Base-by-base conservation (phyloP, 192 early-diverging fungal species). In the Coemansia sp. region DNA sequence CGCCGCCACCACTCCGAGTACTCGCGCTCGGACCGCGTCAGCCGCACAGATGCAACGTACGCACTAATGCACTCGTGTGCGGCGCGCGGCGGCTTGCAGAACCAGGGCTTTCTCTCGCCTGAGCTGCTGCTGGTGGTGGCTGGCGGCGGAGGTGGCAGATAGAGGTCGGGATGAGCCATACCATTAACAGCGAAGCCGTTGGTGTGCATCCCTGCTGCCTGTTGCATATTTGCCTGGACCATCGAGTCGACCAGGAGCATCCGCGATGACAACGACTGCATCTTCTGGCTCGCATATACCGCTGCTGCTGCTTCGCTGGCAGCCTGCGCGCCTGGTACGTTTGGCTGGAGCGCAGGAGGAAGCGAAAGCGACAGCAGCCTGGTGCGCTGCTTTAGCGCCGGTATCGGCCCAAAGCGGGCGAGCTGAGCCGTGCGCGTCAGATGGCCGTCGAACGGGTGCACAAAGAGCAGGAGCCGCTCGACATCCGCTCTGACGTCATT, bases 1-100 rank as follows among this genome's bases (percentile, higher is more conserved):
- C 78, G 65, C 19, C 70, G 72, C 78, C 78, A 81, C 78, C 78
- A 81, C 63, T 81, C 72, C 11, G 61, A 68, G 52, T 81, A 81
- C 78, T 81, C 78, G 69, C 78, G 72, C 48, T 80, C 72, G 4
- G 77, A 74, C 11, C 72, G 68, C 20, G 62, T 66, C 56, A 70
- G 38, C 1, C 63, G 65, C 54, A 70, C 77, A 2, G 55, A 50
- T 8, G 10, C 64, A 4, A 74, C 65, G 38, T 67, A 57, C 25
- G 68, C 69, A 6, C 7, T 45, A 6, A 71, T 22, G 8, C 72
- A 65, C 11, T 80, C 77, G 20, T 66, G 62, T 0, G 69, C 71
- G 0, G 77, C 71, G 0, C 77, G 65, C 38, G 71, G 77, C 5
- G 65, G 54, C 32, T 15, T 33, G 0, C 32, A 50, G 7, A 56